Conservation (phyloP, 805 yeast genomes). For the Saccharomycopsis sp. region DNA sequence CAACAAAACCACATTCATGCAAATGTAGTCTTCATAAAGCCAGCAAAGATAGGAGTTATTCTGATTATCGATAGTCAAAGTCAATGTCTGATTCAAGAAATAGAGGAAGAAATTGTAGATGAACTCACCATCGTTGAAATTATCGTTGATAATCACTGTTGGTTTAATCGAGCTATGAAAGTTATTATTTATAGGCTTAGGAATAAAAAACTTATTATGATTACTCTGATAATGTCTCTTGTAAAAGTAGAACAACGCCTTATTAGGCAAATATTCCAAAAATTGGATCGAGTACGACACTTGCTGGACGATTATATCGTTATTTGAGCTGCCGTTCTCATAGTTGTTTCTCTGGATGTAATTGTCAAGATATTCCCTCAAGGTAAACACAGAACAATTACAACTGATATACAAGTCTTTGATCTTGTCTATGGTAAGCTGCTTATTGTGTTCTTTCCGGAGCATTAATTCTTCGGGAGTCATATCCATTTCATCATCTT, state of each 20-base stretch:
- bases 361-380: slow-evolving; percentile 27
- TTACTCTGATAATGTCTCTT: background rate
- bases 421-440: slow-evolving; percentile 31
- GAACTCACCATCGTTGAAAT: slow-evolving; percentile 1
- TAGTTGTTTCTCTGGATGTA: background rate
- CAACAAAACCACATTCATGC: background rate
- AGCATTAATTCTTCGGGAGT: background rate
- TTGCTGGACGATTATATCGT: background rate
- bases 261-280: slow-evolving; percentile 7
- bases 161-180: background rate
- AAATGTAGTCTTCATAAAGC: slow-evolving; percentile 3
- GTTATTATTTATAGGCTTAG: background rate
- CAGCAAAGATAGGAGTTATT: background rate
- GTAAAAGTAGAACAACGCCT: slow-evolving; percentile 9
- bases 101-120: background rate
- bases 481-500: background rate
- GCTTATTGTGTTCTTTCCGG: background rate
- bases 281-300: background rate
- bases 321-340: background rate
- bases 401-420: slow-evolving; percentile 44
- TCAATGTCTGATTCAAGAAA: background rate
- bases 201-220: background rate
- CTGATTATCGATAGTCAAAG: background rate
- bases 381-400: slow-evolving; percentile 39
- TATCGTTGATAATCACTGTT: background rate